A percentile compares a stretch with the other conserved stretches of the same genome.
Evolutionary conservation across 169 alveolate species (phyloP).

Genomic region (Eimeria maxima): DNA sequence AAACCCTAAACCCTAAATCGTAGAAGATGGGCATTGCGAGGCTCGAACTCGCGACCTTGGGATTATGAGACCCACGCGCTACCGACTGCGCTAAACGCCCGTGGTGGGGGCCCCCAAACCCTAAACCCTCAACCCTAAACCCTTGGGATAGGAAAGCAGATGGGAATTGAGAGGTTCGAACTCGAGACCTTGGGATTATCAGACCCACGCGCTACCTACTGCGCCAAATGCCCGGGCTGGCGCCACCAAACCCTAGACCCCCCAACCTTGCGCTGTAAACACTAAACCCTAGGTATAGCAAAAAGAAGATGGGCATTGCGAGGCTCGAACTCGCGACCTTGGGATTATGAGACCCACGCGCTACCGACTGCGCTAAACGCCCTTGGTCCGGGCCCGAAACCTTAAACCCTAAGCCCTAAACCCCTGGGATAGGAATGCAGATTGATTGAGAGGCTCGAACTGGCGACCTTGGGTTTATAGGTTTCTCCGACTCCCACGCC

Average conservation of each 20-base stretch:
- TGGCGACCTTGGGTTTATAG: too few relatives aligned
- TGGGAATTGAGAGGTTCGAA: constrained; percentile 86
- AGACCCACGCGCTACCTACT: constrained; percentile 88
- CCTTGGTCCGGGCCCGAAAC: not conserved
- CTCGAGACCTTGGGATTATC: constrained; percentile 88
- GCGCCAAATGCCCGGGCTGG: constrained; percentile 85
- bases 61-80: constrained; percentile 88
- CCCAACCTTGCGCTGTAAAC: too few relatives aligned
- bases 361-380: too few relatives aligned
- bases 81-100: constrained; percentile 87
- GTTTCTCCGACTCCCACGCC: too few relatives aligned
- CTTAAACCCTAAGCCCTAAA: not conserved
- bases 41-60: constrained; percentile 88
- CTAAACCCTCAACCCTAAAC: not conserved
- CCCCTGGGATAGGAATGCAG: not conserved
- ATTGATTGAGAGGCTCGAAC: too few relatives aligned
- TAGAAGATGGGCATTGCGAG: constrained; percentile 83
- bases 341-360: constrained; percentile 86
- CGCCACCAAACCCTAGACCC: too few relatives aligned
- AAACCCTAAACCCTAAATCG: constrained; percentile 23
- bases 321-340: constrained; percentile 88
- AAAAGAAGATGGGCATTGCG: constrained; percentile 76
- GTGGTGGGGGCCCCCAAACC: too few relatives aligned
- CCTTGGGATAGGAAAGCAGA: not conserved
- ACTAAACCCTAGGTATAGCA: not conserved